phyloP scores from a whole-genome alignment of 208 protist genomes.

The Crithidia sp. region DNA sequence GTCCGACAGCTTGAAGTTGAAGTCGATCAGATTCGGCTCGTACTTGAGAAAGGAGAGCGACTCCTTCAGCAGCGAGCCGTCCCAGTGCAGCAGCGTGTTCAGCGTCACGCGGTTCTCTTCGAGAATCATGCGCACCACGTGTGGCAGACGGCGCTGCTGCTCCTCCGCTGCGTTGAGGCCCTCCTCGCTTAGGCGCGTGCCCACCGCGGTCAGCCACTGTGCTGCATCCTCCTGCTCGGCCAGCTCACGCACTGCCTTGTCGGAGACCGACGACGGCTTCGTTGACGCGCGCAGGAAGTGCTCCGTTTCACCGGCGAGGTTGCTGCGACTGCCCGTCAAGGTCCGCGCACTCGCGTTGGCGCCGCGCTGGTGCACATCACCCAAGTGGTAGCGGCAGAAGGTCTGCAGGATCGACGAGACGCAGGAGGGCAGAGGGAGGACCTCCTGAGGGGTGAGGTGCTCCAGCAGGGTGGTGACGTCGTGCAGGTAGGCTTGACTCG shows the following conservation, averaged over 20 bases:
- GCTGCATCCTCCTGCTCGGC: constrained; percentile 31
- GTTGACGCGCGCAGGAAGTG: constrained; percentile 72
- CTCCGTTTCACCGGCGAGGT: constrained; percentile 64
- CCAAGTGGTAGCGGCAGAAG: constrained; percentile 82
- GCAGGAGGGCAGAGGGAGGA: constrained; percentile 57
- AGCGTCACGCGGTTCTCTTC: constrained; percentile 82
- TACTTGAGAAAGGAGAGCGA: constrained; percentile 74
- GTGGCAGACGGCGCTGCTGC: constrained; percentile 52
- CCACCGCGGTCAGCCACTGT: constrained; percentile 34
- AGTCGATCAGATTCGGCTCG: constrained; percentile 91
- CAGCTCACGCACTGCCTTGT: constrained; percentile 44
- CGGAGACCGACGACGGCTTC: constrained; percentile 65
- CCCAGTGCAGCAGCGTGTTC: constrained; percentile 73
- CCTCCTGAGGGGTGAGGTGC: constrained; percentile 41
- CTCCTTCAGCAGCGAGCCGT: constrained; percentile 68
- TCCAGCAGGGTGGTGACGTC: constrained; percentile 66
- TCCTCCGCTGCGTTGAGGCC: constrained; percentile 28
- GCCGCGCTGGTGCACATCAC: constrained; percentile 35
- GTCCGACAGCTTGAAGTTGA: constrained; percentile 84
- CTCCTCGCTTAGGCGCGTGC: constrained; percentile 28
- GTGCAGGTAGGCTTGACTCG: constrained; percentile 73
- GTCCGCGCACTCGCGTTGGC: constrained; percentile 43
- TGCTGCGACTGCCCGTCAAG: constrained; percentile 43
- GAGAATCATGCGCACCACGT: constrained; percentile 71
- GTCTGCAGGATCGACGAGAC: constrained; percentile 55